Evolutionary conservation across 164 flowering plant species (phyloP).

Genomic region (Dillenia suffruticosa): DNA sequence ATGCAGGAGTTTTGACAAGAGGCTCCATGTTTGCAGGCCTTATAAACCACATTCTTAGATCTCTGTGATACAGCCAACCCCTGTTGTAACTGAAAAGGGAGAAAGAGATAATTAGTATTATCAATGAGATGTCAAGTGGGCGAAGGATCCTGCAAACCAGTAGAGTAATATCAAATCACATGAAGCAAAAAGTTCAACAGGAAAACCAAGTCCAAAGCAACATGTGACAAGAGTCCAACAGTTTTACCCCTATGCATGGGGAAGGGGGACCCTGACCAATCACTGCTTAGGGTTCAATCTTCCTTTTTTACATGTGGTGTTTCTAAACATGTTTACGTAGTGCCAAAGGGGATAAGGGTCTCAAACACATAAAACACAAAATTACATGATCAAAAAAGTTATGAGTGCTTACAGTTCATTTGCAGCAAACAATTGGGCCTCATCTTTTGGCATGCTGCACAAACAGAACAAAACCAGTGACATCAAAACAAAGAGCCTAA

Average conservation of each 20-base stretch:
- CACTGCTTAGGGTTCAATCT: no score
- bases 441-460: constrained; percentile 98
- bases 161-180: not conserved
- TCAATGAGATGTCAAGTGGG: not conserved
- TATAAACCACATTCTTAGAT: constrained; percentile 50
- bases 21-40: constrained; percentile 51
- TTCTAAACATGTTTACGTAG: no score
- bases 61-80: constrained; percentile 72
- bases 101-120: not conserved
- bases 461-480: not conserved
- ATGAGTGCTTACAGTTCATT: constrained; percentile 72
- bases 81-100: constrained; percentile 40
- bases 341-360: not conserved
- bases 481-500: not conserved
- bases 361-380: not conserved
- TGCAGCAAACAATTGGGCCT: constrained; percentile 91
- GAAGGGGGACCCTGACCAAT: no score
- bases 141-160: not conserved
- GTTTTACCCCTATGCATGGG: no score
- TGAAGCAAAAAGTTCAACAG: not conserved
- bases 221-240: not conserved
- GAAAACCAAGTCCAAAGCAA: not conserved
- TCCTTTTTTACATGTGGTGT: no score
- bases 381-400: not conserved
- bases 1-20: constrained; percentile 43